Percentiles rank a stretch among this genome's conserved stretches.
Conservation (phyloP, 305 asterid species). For the Fraxinus greggii region DNA sequence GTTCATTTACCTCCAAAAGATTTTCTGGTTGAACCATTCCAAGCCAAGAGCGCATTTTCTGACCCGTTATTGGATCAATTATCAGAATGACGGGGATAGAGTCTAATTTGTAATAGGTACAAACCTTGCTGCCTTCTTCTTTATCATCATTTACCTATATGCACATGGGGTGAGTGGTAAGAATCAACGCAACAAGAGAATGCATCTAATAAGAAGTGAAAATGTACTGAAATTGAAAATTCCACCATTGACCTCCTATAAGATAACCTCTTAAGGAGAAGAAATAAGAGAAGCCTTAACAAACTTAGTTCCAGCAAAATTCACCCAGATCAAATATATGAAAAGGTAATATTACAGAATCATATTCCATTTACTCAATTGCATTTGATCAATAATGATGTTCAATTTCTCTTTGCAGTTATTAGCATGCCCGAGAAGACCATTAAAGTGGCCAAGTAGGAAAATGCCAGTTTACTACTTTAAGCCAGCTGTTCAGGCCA, state of each 20-base stretch:
- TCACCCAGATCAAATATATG: constrained; percentile 12
- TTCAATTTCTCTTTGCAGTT: constrained; percentile 11
- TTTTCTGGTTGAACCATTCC: constrained; percentile 96
- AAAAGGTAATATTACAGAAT: constrained; percentile 4
- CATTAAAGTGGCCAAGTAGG: constrained; percentile 3
- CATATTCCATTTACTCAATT: constrained; percentile 1
- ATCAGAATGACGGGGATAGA: constrained; percentile 72
- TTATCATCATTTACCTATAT: constrained; percentile 75
- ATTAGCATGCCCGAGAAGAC: neutral
- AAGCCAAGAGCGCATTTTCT: constrained; percentile 85
- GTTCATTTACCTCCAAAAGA: constrained; percentile 69
- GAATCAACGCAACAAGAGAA: constrained; percentile 19
- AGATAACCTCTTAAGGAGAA: neutral
- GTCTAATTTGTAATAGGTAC: constrained; percentile 82
- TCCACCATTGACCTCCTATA: neutral
- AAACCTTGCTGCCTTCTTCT: constrained; percentile 94
- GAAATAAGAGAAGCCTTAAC: neutral
- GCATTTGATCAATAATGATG: constrained; percentile 12
- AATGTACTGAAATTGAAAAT: constrained; percentile 8
- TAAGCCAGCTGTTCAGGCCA: neutral
- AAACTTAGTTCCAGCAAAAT: neutral
- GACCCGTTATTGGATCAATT: constrained; percentile 92
- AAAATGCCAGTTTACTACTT: neutral
- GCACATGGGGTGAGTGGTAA: constrained; percentile 24
- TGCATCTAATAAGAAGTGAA: constrained; percentile 5